A percentile compares a stretch with the other conserved stretches of the same genome.
Evolutionary conservation across 192 early-diverging fungal genomes (phyloP).

Genomic region (Funneliformis mosseae): DNA sequence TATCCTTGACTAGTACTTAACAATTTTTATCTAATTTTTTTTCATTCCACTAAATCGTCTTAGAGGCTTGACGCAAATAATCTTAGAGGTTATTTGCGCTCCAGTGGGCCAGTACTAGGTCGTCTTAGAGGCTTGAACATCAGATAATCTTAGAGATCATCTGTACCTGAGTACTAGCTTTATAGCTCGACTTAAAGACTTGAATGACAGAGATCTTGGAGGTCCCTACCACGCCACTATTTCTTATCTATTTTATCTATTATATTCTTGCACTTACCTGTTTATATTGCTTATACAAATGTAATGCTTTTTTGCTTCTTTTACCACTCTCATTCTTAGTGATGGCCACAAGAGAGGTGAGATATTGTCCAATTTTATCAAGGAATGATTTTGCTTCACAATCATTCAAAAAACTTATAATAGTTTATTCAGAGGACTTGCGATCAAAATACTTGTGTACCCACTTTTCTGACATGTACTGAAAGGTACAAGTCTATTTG

Average conservation of each 20-base stretch:
- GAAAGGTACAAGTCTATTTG: too few relatives aligned
- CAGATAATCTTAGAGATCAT: conserved; percentile 25
- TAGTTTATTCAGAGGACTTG: conserved; percentile 28
- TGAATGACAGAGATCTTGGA: conserved; percentile 30
- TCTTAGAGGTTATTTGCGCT: conserved; percentile 28
- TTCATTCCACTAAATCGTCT: conserved; percentile 17
- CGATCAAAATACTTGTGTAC: conserved; percentile 28
- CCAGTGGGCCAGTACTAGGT: conserved; percentile 30
- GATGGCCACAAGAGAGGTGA: conserved; percentile 23
- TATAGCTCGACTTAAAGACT: conserved; percentile 32
- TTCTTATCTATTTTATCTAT: conserved; percentile 22
- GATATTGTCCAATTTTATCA: conserved; percentile 31
- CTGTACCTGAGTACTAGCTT: conserved; percentile 31
- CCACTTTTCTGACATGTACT: neutral
- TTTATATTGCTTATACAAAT: conserved; percentile 21
- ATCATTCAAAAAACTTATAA: conserved; percentile 31
- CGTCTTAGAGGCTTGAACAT: conserved; percentile 33
- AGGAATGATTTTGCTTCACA: conserved; percentile 32
- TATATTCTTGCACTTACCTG: conserved; percentile 26
- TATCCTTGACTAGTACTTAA: conserved; percentile 16
- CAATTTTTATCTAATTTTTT: conserved; percentile 5
- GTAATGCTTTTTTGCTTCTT: conserved; percentile 19
- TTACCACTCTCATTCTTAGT: conserved; percentile 21
- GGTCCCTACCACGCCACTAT: conserved; percentile 30
- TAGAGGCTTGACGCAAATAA: conserved; percentile 30